A percentile compares a stretch with the other conserved stretches of the same genome.
Evolutionary conservation across 2,329 filamentous ascomycete genomes (phyloP).

Genomic region (Nigrospora osmanthi): DNA sequence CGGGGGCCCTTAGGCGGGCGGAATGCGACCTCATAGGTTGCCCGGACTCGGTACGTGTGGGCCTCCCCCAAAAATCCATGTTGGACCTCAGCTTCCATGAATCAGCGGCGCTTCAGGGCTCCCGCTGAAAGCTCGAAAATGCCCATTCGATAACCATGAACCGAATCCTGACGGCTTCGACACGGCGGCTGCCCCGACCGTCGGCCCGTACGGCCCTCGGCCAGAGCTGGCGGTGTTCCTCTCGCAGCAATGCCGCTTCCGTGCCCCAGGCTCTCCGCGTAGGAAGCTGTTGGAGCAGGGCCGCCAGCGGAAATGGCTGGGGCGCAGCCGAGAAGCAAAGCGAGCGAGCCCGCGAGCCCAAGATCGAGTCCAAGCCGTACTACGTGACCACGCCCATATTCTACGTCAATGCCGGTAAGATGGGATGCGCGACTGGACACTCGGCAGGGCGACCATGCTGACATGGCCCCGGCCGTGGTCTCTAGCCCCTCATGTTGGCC

Average conservation of each 20-base stretch:
- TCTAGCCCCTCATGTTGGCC: slow-evolving; percentile 86
- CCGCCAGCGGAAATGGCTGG: too few relatives aligned
- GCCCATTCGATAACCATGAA: not conserved
- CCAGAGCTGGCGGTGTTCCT: not conserved
- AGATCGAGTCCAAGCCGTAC: slow-evolving; percentile 79
- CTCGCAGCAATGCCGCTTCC: not conserved
- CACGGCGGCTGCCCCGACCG: not conserved
- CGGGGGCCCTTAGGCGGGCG: too few relatives aligned
- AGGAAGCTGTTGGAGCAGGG: too few relatives aligned
- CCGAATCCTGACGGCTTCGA: not conserved
- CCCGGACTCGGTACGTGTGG: too few relatives aligned
- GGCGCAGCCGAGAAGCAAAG: too few relatives aligned
- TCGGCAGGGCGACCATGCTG: slow-evolving; percentile 5
- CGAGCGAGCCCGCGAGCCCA: not conserved
- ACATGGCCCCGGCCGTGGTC: slow-evolving; percentile 5
- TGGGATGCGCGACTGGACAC: not conserved
- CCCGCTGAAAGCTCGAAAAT: too few relatives aligned
- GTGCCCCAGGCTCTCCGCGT: not conserved
- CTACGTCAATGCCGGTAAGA: slow-evolving; percentile 88
- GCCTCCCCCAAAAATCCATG: too few relatives aligned
- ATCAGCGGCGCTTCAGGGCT: too few relatives aligned
- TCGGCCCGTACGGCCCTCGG: not conserved
- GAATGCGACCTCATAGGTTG: too few relatives aligned
- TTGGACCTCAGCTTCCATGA: too few relatives aligned
- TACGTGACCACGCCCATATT: slow-evolving; percentile 97